phyloP scores from a whole-genome alignment of 345 rosid genomes.

The Gossypium anomalum region DNA sequence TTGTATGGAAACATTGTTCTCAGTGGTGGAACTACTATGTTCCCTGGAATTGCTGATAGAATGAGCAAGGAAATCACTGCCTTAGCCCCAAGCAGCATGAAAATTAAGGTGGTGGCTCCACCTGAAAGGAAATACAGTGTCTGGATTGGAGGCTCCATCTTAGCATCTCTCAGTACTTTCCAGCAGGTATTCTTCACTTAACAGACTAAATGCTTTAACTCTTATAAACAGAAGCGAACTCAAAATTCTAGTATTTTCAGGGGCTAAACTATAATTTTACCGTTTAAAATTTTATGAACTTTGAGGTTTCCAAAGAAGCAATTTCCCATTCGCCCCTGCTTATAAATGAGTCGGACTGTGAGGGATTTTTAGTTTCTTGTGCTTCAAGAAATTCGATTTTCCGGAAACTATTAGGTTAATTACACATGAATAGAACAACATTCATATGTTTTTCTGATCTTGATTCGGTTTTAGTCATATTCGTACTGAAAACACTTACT shows the following conservation, averaged over 20 bases:
- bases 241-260: no score
- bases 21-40: background rate
- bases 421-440: background rate
- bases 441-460: background rate
- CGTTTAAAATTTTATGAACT: no score
- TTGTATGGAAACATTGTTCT: slow-evolving; percentile 4
- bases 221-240: no score
- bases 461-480: no score
- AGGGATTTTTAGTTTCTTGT: background rate
- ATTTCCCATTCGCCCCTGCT: no score
- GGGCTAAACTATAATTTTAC: no score
- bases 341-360: background rate
- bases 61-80: background rate
- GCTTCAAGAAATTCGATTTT: background rate
- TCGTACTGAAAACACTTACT: background rate
- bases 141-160: slow-evolving; percentile 4
- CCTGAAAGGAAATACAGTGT: background rate
- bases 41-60: background rate
- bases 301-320: no score
- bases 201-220: no score
- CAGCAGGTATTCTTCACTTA: background rate
- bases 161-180: background rate
- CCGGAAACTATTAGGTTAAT: background rate
- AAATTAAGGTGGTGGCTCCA: slow-evolving; percentile 5
- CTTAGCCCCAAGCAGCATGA: slow-evolving; percentile 2